These are phyloP conservation scores for Bryoglossum gracile DNA, from an alignment of 495 filamentous ascomycete species.

Conservation along the genomic window DNA sequence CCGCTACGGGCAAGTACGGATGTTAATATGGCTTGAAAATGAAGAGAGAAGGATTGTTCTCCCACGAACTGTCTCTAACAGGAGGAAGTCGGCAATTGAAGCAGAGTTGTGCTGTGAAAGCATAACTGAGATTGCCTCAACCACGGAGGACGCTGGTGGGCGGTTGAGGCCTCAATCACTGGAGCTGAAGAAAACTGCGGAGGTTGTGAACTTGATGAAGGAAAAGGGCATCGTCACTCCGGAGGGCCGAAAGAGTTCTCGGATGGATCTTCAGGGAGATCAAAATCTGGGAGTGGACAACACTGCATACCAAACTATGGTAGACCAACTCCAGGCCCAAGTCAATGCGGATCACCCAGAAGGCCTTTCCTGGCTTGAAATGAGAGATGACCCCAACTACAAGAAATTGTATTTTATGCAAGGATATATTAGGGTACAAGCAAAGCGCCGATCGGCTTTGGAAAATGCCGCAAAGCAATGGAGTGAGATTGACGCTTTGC, in stretches of 20 bases:
- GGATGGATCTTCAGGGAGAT: conserved; percentile 10
- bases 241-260: conserved; percentile 13
- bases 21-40: conserved; percentile 55
- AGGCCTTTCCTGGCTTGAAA: background rate
- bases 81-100: conserved; percentile 46
- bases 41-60: conserved; percentile 40
- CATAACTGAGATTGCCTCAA: conserved; percentile 37
- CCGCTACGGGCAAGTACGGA: conserved; percentile 59
- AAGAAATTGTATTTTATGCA: background rate
- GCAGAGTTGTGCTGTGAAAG: conserved; percentile 49
- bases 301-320: background rate
- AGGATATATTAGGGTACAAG: background rate
- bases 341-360: background rate
- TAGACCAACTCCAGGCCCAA: background rate
- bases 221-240: conserved; percentile 8
- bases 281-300: background rate
- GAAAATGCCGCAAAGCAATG: background rate
- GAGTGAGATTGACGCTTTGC: background rate
- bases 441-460: background rate
- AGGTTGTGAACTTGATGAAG: conserved; percentile 21
- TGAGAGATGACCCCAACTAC: background rate
- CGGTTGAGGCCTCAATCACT: conserved; percentile 24
- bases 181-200: conserved; percentile 26
- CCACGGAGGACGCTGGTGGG: background rate
- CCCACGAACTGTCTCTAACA: conserved; percentile 45